Evolutionary conservation across 441 rosid genomes (phyloP).

Genomic region (Macaranga tanarius): DNA sequence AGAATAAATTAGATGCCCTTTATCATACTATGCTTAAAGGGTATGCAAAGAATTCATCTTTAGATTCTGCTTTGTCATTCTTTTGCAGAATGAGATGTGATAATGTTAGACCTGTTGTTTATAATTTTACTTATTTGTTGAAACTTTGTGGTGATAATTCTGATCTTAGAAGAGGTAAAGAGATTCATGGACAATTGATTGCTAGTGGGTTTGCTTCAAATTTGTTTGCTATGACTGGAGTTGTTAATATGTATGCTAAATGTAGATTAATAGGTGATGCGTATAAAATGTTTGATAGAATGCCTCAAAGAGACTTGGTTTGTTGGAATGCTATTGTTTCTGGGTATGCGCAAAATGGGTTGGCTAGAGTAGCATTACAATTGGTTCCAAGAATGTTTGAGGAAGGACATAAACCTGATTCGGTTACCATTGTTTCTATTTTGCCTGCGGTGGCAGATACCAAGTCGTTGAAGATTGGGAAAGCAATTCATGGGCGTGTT

Average conservation of each 20-base stretch:
- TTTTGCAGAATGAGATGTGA: slow-evolving; percentile 65
- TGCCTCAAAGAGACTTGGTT: slow-evolving; percentile 82
- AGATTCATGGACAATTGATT: slow-evolving; percentile 74
- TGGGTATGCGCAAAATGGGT: slow-evolving; percentile 76
- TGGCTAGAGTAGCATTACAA: slow-evolving; percentile 54
- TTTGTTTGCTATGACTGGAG: slow-evolving; percentile 73
- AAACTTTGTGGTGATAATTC: slow-evolving; percentile 66
- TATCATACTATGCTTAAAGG: slow-evolving; percentile 90
- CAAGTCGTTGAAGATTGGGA: slow-evolving; percentile 57
- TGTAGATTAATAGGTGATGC: slow-evolving; percentile 57
- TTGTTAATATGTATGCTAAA: slow-evolving; percentile 68
- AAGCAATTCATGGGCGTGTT: slow-evolving; percentile 72
- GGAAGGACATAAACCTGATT: slow-evolving; percentile 64
- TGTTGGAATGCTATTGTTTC: slow-evolving; percentile 85
- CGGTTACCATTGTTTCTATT: slow-evolving; percentile 65
- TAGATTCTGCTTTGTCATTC: slow-evolving; percentile 52
- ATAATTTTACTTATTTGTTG: slow-evolving; percentile 77
- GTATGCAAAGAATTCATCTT: slow-evolving; percentile 49
- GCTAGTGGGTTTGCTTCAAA: slow-evolving; percentile 57
- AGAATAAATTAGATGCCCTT: slow-evolving; percentile 58
- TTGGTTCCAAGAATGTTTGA: slow-evolving; percentile 56
- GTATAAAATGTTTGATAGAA: slow-evolving; percentile 68
- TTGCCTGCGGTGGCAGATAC: slow-evolving; percentile 75
- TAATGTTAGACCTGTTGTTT: slow-evolving; percentile 60
- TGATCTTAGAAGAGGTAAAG: slow-evolving; percentile 55